A percentile compares a stretch with the other conserved stretches of the same genome.
Conservation (phyloP, 257 asterid genomes). For the Sherardia arvensis region DNA sequence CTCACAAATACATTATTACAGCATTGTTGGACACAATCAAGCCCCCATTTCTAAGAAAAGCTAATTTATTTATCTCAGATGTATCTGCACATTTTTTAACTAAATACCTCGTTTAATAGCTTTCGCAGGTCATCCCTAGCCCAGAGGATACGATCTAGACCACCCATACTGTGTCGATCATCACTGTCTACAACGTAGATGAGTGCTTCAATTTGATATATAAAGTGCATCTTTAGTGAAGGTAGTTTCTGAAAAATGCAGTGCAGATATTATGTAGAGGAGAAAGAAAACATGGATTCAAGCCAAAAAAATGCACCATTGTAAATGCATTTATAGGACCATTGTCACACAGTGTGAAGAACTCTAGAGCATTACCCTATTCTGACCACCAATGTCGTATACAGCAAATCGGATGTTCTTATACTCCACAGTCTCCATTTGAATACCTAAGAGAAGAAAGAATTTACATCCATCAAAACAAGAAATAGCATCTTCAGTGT, state of each 20-base stretch:
- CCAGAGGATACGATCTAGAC: background rate
- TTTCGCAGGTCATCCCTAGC: background rate
- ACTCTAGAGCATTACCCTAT: background rate
- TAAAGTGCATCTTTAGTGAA: background rate
- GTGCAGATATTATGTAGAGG: background rate
- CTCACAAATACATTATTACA: background rate
- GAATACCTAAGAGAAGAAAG: background rate
- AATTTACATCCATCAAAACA: background rate
- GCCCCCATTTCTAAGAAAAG: no score
- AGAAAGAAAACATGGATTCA: background rate
- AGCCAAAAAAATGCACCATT: no score
- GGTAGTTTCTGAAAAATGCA: background rate
- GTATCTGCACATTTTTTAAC: background rate
- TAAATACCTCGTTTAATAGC: background rate
- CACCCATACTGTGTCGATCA: background rate
- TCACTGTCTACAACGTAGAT: background rate
- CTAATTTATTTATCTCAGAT: no score
- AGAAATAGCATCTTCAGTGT: background rate
- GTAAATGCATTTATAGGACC: no score
- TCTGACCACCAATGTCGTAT: background rate
- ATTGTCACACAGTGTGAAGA: background rate
- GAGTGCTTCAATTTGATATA: background rate
- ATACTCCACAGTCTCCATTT: background rate
- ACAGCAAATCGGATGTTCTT: background rate
- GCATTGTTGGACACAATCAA: no score